Percentiles rank a stretch among this genome's conserved stretches.
Evolutionary conservation across 2,329 filamentous ascomycete genomes (phyloP).

Genomic region (Pyrenophora seminiperda): DNA sequence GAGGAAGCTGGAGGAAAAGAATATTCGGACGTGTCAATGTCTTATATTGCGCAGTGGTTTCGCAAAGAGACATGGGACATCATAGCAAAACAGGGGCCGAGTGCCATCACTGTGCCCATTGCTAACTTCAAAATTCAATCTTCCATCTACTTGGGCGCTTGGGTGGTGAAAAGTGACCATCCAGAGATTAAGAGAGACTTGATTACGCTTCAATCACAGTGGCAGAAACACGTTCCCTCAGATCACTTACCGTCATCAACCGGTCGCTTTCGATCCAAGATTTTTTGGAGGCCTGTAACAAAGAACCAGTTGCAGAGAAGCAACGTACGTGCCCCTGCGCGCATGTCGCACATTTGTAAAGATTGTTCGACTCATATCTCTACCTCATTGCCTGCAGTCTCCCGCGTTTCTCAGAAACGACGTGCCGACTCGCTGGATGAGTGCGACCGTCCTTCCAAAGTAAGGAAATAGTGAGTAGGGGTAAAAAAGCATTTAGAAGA

Average conservation of each 20-base stretch:
- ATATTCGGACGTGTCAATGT: conserved; percentile 39
- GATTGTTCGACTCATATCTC: neutral
- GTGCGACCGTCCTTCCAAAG: neutral
- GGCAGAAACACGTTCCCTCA: conserved; percentile 1
- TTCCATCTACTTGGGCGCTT: conserved; percentile 18
- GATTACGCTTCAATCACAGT: conserved; percentile 12
- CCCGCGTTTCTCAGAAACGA: conserved; percentile 1
- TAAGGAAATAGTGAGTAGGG: neutral
- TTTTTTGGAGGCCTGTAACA: conserved; percentile 14
- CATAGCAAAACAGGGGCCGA: conserved; percentile 28
- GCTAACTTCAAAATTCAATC: conserved; percentile 33
- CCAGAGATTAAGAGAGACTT: conserved; percentile 21
- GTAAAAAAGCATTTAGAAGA: neutral
- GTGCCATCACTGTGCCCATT: conserved; percentile 25
- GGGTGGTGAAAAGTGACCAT: conserved; percentile 25
- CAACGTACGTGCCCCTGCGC: conserved; percentile 21
- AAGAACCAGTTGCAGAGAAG: conserved; percentile 21
- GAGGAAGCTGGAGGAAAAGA: conserved; percentile 33
- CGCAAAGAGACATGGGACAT: conserved; percentile 39
- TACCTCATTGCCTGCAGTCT: neutral
- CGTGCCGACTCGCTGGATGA: neutral
- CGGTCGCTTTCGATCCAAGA: conserved; percentile 1
- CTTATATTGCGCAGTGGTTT: conserved; percentile 47
- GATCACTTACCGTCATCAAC: neutral
- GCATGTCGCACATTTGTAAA: conserved; percentile 3